Evolutionary conservation across 2,329 filamentous ascomycete species (phyloP), one percentile per base, ranked within the genome.

Genomic region (Aspergillus neotritici): DNA sequence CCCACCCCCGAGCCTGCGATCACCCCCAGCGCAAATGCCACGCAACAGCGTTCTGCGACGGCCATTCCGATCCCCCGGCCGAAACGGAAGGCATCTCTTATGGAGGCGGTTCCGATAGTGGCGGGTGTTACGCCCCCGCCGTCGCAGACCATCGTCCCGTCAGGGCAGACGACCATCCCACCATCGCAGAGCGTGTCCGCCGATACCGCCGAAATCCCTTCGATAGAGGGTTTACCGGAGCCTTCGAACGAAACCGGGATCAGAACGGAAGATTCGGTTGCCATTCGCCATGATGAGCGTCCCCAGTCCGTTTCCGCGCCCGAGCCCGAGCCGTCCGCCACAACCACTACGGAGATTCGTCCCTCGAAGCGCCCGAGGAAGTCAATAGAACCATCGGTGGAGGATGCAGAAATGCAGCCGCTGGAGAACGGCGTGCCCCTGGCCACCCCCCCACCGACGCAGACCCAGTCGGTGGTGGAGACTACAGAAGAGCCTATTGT

Each of bases 331-430:
- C 21, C 21, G 6, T 25, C 39, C 35, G 34, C 43, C 9, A 41
- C 48, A n/a, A 16, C 40, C 11, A 38, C 53, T 13, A 43, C 47
- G 16, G 53, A 58, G 17, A 45, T 38, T 28, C 57, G 56, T 13
- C 59, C 61, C n/a, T 42, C 55, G 31, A 66, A 64, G 43, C 58
- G 63, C 6, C 44, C 46, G 4, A 60, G 54, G 39, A 57, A 50
- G 2, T 50, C 47, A 4, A 40, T 43, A 4, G 43, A 50, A 17
- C 37, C 44, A 10, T 29, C 32, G 14, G 14, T 36, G 14, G 29
- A 36, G 21, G 28, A 31, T 37, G 13, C 41, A 14, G 32, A 30
- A 13, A 10, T 34, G 29, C 34, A 39, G 30, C 35, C 29, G 10
- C 17, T 28, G 31, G 40, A 37, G 25, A 15, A 37, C 8, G 16